Evolutionary conservation across 352 stramenopile species (phyloP), one percentile per base, ranked within the genome.

Genomic region (Phytophthora citricola): DNA sequence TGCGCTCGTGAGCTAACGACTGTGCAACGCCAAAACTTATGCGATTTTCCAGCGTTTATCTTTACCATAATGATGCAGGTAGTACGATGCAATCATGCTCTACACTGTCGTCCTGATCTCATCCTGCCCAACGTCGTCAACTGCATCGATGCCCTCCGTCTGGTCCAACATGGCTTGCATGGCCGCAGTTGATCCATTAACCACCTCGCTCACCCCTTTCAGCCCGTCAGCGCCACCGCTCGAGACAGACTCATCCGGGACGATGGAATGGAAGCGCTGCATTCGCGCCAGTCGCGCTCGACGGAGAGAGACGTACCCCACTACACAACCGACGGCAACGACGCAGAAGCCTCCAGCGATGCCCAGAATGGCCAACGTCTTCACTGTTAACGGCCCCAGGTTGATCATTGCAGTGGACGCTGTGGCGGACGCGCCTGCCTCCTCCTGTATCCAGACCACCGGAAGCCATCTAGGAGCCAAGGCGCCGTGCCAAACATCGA

Each of bases 391-490:
- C 9, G 60, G 59, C 1, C 60, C 54, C 3, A 49, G 43, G 8
- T 47, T 53, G 43, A 32, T 45, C 38, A 71, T 39, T 9, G 51
- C 31, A 59, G 53, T 17, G 17, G 53, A 53, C 12, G 59, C n/a
- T 8, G 47, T 59, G 10, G 67, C 46, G 1, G 78, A 81, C 26
- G 87, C 51, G 7, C 71, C 81, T 4, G 51, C 32, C 20, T 87
- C 73, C 26, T 91, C 80, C 10, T 81, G 69, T 4, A 89, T 58
- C 76, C 72, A 87, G 17, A 78, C 14, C 0, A 91, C 50, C 1
- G 82, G 80, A 0, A 91, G 55, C 76, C 71, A 83, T n/a, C 59
- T 49, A 1, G 48, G 24, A 1, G 43, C 10, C 4, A 84, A 49
- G 3, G 63, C 32, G 0, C 8, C 7, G 44, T 91, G 80, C 82